These are phyloP conservation scores for Meyerozyma elateridarum DNA, from an alignment of 1,139 yeast genomes.

Conservation along the genomic window DNA sequence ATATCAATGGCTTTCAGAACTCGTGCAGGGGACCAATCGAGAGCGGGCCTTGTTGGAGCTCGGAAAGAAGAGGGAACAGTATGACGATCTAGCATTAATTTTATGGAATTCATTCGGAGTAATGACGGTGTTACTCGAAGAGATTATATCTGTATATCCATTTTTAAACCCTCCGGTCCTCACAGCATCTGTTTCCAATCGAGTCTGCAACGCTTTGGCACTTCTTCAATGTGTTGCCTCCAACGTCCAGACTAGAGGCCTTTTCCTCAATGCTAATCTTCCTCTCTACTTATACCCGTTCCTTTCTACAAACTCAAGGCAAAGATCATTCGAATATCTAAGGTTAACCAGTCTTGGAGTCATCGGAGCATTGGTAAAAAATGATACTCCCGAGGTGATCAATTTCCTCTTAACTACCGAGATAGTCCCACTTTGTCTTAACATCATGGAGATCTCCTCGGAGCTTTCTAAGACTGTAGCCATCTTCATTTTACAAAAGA, in stretches of 20 bases:
- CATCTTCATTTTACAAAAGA: conserved; percentile 88
- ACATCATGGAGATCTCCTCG: conserved; percentile 93
- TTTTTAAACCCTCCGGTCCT: conserved; percentile 81
- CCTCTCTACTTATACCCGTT: conserved; percentile 93
- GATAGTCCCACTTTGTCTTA: conserved; percentile 87
- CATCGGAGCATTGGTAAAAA: conserved; percentile 93
- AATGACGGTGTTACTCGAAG: conserved; percentile 87
- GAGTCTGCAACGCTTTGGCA: conserved; percentile 95
- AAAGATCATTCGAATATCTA: conserved; percentile 88
- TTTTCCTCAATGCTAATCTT: conserved; percentile 83
- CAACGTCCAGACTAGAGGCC: conserved; percentile 81
- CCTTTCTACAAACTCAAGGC: conserved; percentile 84
- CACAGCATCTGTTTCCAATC: conserved; percentile 80
- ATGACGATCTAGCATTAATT: conserved; percentile 87
- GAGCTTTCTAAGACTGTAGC: conserved; percentile 96
- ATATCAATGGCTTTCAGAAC: conserved; percentile 83
- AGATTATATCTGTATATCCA: conserved; percentile 87
- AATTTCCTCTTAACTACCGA: conserved; percentile 87
- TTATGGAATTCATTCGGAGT: conserved; percentile 97
- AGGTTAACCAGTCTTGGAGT: conserved; percentile 92
- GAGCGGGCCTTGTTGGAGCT: conserved; percentile 89
- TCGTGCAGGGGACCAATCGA: conserved; percentile 83
- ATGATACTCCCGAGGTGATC: conserved; percentile 93
- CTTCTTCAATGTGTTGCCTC: conserved; percentile 95
- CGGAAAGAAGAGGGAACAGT: conserved; percentile 91